Conservation (phyloP, 2,329 filamentous ascomycete genomes). For the Colletotrichum theobromicola region DNA sequence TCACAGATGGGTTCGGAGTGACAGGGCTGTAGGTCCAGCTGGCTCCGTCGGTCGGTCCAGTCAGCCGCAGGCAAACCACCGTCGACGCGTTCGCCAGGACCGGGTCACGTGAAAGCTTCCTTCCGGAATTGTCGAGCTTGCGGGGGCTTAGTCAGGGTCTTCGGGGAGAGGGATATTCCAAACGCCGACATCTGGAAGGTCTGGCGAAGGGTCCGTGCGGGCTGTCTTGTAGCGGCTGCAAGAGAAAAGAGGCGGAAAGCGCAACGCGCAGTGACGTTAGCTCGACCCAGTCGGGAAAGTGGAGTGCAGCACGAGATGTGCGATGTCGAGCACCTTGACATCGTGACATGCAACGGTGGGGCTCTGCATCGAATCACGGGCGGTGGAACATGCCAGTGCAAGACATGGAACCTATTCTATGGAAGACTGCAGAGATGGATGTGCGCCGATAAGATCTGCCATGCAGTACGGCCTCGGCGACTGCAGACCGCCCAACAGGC, state of each 20-base stretch:
- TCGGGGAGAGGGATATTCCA: not conserved
- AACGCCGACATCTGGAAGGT: not conserved
- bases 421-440: not conserved
- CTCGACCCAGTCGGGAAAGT: slow-evolving; percentile 1
- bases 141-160: not conserved
- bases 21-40: slow-evolving; percentile 18
- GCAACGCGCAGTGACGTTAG: slow-evolving; percentile 17
- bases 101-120: not conserved
- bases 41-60: slow-evolving; percentile 12
- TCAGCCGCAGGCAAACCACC: slow-evolving; percentile 24
- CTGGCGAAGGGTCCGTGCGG: not conserved
- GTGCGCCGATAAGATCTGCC: not conserved
- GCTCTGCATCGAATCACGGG: not conserved
- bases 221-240: not conserved
- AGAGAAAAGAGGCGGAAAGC: not conserved
- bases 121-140: slow-evolving; percentile 5
- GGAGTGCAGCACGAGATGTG: slow-evolving; percentile 9
- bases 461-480: not conserved
- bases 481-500: not conserved
- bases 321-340: not conserved
- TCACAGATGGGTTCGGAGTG: slow-evolving; percentile 17
- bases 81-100: slow-evolving; percentile 20
- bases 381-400: not conserved
- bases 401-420: not conserved
- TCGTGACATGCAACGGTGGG: not conserved